Evolutionary conservation across 2,329 filamentous ascomycete genomes (phyloP).

Genomic region (Madurella mycetomatis): DNA sequence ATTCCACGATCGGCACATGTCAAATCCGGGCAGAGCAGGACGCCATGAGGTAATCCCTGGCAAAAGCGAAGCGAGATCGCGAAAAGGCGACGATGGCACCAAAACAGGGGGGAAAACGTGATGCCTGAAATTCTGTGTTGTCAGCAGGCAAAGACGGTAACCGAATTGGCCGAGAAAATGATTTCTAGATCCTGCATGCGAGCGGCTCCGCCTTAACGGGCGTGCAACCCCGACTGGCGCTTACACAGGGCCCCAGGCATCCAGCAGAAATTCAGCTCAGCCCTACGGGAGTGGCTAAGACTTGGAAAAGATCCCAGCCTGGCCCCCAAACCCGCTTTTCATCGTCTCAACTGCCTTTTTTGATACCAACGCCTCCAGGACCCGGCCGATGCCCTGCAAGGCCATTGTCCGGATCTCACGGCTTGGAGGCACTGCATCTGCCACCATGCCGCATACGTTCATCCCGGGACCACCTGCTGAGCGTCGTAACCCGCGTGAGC

Average conservation of each 20-base stretch:
- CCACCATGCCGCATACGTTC: constrained; percentile 1
- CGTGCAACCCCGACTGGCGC: constrained; percentile 13
- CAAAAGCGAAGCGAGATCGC: neutral
- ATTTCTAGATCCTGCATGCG: constrained; percentile 10
- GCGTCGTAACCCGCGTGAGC: constrained; percentile 1
- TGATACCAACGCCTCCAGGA: neutral
- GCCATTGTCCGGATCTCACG: constrained; percentile 14
- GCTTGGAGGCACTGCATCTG: constrained; percentile 12
- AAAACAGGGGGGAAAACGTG: constrained; percentile 9
- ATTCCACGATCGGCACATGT: constrained; percentile 9
- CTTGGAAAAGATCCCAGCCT: neutral
- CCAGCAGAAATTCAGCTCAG: constrained; percentile 18
- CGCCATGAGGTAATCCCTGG: neutral
- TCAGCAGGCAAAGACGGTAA: constrained; percentile 7
- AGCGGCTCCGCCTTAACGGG: constrained; percentile 11
- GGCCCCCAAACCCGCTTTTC: constrained; percentile 7
- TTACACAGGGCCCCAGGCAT: constrained; percentile 20
- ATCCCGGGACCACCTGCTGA: constrained; percentile 1
- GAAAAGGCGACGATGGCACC: neutral
- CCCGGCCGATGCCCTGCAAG: constrained; percentile 8
- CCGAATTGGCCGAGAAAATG: constrained; percentile 9
- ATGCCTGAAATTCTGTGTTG: constrained; percentile 8
- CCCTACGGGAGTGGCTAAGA: constrained; percentile 12
- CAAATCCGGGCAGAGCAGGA: neutral
- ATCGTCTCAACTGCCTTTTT: constrained; percentile 1